Base-by-base conservation (phyloP, 208 protist genomes). In the Acanthamoeba healyi region DNA sequence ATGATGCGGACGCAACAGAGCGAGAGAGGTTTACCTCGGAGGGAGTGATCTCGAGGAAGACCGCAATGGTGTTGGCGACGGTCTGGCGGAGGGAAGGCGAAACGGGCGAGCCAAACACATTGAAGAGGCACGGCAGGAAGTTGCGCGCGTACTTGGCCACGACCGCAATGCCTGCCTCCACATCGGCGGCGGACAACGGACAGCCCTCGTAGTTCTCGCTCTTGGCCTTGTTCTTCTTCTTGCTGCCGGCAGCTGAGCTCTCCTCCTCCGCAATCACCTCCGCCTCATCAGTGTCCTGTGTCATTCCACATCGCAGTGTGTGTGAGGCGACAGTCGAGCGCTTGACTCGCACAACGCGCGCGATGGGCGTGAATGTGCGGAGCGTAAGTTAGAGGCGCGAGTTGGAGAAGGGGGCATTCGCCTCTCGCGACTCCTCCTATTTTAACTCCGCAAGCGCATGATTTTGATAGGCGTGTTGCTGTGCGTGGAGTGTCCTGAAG, bases 91-190 rank as follows among this genome's bases (percentile, higher is more conserved):
- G 46, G 24, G 24, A 26, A 14, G 77, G 77, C 19, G 77, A 58
- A 6, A 86, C 46, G 24, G 38, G 42, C 38, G 42, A 58, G 1
- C 77, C 77, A n/a, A 86, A 86, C 77, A 86, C 17, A 38, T 86
- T 86, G 77, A 86, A 86, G 42, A 86, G 46, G 42, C 42, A 58
- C 38, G 77, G 77, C 24, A 86, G 46, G 77, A 86, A 86, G 77
- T 86, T 86, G 38, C 77, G 77, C 9, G 77, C 19, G 46, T 58
- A 86, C 77, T 56, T 56, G 46, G 77, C 77, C 38, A 86, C 46
- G 19, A 36, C 77, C 2, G 17, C 24, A 4, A 86, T 19, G 77
- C n/a, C 77, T 22, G 77, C 77, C 32, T 86, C 24, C 38, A 36
- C 42, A 22, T 86, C 77, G 32, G 38, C 77, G 12, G 77, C 38